These are phyloP conservation scores for Neoboletus subvelutipes DNA, from an alignment of 768 basidiomycete genomes.

Conservation along the genomic window DNA sequence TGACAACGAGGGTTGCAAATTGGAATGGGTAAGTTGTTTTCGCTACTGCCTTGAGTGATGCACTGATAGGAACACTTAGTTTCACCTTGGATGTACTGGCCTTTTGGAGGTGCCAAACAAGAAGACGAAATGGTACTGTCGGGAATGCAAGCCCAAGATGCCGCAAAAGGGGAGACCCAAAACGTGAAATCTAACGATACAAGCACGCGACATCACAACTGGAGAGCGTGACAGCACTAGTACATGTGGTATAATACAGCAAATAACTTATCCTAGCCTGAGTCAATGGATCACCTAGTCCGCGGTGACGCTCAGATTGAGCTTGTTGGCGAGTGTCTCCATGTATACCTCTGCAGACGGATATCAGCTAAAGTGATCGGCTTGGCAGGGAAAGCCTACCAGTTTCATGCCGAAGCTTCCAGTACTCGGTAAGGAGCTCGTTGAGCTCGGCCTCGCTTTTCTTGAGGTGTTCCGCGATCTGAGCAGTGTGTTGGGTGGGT, in stretches of 20 bases:
- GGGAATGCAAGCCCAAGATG: slow-evolving; percentile 50
- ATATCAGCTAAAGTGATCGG: not conserved
- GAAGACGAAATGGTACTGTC: slow-evolving; percentile 67
- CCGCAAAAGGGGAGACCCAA: slow-evolving; percentile 36
- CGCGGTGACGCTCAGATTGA: slow-evolving; percentile 54
- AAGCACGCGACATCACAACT: not conserved
- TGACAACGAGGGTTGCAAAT: slow-evolving; percentile 65
- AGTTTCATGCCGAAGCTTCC: slow-evolving; percentile 73
- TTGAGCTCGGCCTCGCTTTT: slow-evolving; percentile 77
- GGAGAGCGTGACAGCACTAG: slow-evolving; percentile 1
- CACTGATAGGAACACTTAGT: slow-evolving; percentile 42
- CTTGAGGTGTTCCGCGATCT: slow-evolving; percentile 79
- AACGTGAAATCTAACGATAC: slow-evolving; percentile 13
- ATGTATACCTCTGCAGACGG: slow-evolving; percentile 68
- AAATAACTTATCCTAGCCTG: slow-evolving; percentile 14
- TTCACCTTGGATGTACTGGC: slow-evolving; percentile 69
- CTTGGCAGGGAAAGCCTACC: slow-evolving; percentile 40
- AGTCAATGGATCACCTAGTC: slow-evolving; percentile 11
- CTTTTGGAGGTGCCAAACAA: slow-evolving; percentile 57
- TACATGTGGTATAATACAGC: slow-evolving; percentile 18
- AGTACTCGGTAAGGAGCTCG: slow-evolving; percentile 80
- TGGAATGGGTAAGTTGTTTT: slow-evolving; percentile 73
- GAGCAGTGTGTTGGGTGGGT: slow-evolving; percentile 1
- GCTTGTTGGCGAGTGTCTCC: slow-evolving; percentile 81
- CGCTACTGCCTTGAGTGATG: not conserved